Conservation (phyloP, 352 stramenopile genomes). For the Bremia lactucae region DNA sequence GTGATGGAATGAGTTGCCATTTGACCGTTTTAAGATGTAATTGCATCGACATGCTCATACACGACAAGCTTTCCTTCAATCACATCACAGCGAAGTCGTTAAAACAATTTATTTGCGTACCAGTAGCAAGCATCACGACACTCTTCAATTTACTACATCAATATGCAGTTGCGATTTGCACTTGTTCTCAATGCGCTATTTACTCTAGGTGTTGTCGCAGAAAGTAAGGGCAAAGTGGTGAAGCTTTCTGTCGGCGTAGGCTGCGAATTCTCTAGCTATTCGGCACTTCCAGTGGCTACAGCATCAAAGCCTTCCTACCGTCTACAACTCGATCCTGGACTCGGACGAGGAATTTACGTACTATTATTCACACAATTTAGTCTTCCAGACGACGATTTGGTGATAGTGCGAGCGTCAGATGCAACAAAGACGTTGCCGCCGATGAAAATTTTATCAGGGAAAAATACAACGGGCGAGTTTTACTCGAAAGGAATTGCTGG, state of each 20-base stretch:
- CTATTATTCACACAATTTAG: slow-evolving; percentile 47
- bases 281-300: slow-evolving; percentile 12
- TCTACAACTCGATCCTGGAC: slow-evolving; percentile 33
- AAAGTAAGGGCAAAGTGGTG: slow-evolving; percentile 13
- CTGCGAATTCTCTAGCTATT: slow-evolving; percentile 49
- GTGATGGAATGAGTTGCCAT: too few relatives aligned
- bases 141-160: slow-evolving; percentile 16
- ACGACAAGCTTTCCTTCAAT: slow-evolving; percentile 14
- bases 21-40: too few relatives aligned
- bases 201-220: background rate
- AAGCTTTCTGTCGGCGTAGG: slow-evolving; percentile 29
- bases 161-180: slow-evolving; percentile 9
- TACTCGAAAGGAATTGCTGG: slow-evolving; percentile 39
- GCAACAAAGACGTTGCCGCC: slow-evolving; percentile 6
- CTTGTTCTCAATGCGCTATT: slow-evolving; percentile 7
- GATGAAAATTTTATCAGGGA: slow-evolving; percentile 20
- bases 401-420: slow-evolving; percentile 31
- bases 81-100: background rate
- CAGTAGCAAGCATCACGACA: slow-evolving; percentile 14
- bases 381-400: slow-evolving; percentile 33
- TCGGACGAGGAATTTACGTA: slow-evolving; percentile 46
- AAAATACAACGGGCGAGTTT: slow-evolving; percentile 44
- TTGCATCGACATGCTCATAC: too few relatives aligned
- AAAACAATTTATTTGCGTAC: background rate
- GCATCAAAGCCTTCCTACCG: slow-evolving; percentile 23